Evolutionary conservation across 805 yeast species (phyloP).

Genomic region (Saccharomycopsis sp.): DNA sequence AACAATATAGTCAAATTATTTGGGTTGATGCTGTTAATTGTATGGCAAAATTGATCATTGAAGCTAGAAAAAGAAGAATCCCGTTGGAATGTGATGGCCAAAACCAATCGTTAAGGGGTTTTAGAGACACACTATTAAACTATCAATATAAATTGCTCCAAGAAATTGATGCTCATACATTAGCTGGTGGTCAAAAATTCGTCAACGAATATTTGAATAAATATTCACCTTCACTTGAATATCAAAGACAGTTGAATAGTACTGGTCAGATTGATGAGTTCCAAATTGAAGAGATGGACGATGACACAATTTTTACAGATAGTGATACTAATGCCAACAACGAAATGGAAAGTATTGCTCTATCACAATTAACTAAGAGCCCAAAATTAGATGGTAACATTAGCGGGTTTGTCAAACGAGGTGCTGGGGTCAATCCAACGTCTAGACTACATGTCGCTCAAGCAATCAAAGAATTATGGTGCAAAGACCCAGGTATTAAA

Average conservation of each 20-base stretch:
- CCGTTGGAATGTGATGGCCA: slow-evolving; percentile 59
- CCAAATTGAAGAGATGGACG: slow-evolving; percentile 24
- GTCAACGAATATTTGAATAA: slow-evolving; percentile 57
- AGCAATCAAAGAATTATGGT: slow-evolving; percentile 69
- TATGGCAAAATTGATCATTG: slow-evolving; percentile 72
- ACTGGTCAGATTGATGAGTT: slow-evolving; percentile 42
- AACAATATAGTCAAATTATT: slow-evolving; percentile 76
- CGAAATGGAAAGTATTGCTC: neutral
- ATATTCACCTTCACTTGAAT: slow-evolving; percentile 49
- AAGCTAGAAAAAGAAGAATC: slow-evolving; percentile 62
- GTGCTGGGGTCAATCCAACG: slow-evolving; percentile 1
- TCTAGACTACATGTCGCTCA: slow-evolving; percentile 54
- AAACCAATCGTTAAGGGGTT: slow-evolving; percentile 37
- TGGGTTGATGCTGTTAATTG: slow-evolving; percentile 89
- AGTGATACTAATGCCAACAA: slow-evolving; percentile 6
- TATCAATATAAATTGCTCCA: slow-evolving; percentile 44
- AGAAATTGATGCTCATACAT: slow-evolving; percentile 34
- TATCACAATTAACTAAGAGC: neutral
- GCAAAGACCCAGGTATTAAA: slow-evolving; percentile 56
- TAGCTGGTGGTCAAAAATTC: slow-evolving; percentile 52
- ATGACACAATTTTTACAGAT: slow-evolving; percentile 20
- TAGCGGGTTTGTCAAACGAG: slow-evolving; percentile 12
- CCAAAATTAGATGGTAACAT: slow-evolving; percentile 3
- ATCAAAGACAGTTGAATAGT: slow-evolving; percentile 43
- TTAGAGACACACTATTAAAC: slow-evolving; percentile 47